Conservation (phyloP, 169 alveolate genomes). For the Perkinsus olseni region DNA sequence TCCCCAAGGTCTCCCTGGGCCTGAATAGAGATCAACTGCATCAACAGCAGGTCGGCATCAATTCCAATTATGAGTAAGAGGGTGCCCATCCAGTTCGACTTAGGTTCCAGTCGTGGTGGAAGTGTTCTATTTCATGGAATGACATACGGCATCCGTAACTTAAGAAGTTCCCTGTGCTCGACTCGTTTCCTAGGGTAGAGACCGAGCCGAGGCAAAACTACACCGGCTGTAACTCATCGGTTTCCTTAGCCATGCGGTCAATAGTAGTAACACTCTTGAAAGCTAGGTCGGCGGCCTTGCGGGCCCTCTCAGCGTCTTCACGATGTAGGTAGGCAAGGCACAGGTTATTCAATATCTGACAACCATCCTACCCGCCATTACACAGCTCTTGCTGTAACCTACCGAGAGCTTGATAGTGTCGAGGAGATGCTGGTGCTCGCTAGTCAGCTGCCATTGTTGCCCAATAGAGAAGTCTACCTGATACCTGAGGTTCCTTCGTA, state of each 20-base stretch:
- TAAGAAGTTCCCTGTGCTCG: too few relatives aligned
- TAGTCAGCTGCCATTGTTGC: neutral
- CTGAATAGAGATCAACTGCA: neutral
- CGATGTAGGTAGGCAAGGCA: neutral
- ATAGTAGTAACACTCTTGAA: neutral
- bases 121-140: too few relatives aligned
- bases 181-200: neutral
- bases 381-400: neutral
- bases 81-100: too few relatives aligned
- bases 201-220: neutral
- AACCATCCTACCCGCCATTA: neutral
- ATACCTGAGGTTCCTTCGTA: neutral
- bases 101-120: too few relatives aligned
- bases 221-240: neutral
- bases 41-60: too few relatives aligned
- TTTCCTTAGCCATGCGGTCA: neutral
- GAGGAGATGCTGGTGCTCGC: neutral
- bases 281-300: neutral
- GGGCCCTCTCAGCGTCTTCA: neutral
- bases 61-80: too few relatives aligned
- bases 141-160: too few relatives aligned
- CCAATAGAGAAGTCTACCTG: neutral
- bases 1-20: neutral
- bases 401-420: neutral
- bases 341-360: neutral